Evolutionary conservation across 768 basidiomycete genomes (phyloP).

Genomic region (Boletus pseudopeckii): DNA sequence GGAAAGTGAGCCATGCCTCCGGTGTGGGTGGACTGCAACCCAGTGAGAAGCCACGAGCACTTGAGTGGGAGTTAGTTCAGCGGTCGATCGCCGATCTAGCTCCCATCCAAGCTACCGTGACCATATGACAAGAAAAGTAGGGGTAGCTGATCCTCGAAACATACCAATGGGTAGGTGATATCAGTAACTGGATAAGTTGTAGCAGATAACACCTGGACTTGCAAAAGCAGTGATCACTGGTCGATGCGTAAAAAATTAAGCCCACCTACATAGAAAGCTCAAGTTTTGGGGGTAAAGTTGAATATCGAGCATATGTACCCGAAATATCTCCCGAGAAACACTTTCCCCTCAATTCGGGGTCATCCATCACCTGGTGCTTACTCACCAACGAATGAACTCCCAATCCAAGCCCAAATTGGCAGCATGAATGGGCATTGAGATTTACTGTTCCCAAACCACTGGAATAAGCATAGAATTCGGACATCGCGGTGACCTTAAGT

Average conservation of each 20-base stretch:
- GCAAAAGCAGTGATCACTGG: not conserved
- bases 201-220: not conserved
- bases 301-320: not conserved
- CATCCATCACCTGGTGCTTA: not conserved
- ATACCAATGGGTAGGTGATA: not conserved
- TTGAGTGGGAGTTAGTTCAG: not conserved
- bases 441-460: not conserved
- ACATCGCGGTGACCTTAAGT: too few relatives aligned
- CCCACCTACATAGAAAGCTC: not conserved
- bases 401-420: not conserved
- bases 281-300: not conserved
- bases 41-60: not conserved
- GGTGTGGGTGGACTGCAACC: not conserved
- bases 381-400: not conserved
- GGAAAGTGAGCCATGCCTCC: not conserved
- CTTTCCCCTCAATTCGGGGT: not conserved
- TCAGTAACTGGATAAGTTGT: not conserved
- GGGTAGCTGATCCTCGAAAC: not conserved
- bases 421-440: not conserved
- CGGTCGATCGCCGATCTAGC: conserved; percentile 4
- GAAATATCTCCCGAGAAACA: not conserved
- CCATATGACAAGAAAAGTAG: not conserved
- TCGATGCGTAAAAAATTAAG: not conserved
- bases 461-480: not conserved
- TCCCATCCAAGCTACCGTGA: not conserved